Conservation (phyloP, 2,329 filamentous ascomycete genomes). For the Aureobasidium sp. region DNA sequence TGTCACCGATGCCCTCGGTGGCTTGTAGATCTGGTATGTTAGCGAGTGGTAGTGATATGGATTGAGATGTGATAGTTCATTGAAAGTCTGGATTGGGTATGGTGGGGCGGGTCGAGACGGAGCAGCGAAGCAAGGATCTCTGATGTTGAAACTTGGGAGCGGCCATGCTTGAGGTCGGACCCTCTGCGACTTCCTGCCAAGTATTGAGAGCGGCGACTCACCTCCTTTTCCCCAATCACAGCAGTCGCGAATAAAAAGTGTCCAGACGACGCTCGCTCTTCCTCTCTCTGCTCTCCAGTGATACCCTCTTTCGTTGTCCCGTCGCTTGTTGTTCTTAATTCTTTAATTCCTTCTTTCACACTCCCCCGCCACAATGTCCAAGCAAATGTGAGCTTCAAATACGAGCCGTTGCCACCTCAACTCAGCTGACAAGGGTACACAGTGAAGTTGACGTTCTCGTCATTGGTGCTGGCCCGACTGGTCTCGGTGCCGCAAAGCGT, state of each 20-base stretch:
- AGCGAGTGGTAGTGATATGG: neutral
- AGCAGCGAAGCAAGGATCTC: conserved; percentile 4
- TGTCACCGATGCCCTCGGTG: neutral
- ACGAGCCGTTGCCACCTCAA: conserved; percentile 12
- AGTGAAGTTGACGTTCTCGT: conserved; percentile 95
- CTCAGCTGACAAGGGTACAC: conserved; percentile 19
- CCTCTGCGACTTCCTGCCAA: neutral
- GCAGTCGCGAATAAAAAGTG: neutral
- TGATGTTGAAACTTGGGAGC: conserved; percentile 1
- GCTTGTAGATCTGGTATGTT: neutral
- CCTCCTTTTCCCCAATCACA: conserved; percentile 11
- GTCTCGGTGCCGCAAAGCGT: conserved; percentile 95
- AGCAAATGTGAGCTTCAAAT: conserved; percentile 18
- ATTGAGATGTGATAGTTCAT: neutral
- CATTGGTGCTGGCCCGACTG: conserved; percentile 95
- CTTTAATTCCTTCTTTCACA: conserved; percentile 13
- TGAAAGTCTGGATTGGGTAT: conserved; percentile 2
- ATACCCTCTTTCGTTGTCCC: conserved; percentile 15
- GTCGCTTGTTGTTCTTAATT: conserved; percentile 8
- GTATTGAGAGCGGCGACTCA: conserved; percentile 6
- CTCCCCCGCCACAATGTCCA: conserved; percentile 13
- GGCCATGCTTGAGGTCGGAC: neutral
- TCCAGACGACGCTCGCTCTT: neutral
- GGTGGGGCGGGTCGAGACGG: neutral
- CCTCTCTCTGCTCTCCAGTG: conserved; percentile 5